phyloP scores from a whole-genome alignment of 2,329 filamentous ascomycete species.

The Pseudocercospora vitis region DNA sequence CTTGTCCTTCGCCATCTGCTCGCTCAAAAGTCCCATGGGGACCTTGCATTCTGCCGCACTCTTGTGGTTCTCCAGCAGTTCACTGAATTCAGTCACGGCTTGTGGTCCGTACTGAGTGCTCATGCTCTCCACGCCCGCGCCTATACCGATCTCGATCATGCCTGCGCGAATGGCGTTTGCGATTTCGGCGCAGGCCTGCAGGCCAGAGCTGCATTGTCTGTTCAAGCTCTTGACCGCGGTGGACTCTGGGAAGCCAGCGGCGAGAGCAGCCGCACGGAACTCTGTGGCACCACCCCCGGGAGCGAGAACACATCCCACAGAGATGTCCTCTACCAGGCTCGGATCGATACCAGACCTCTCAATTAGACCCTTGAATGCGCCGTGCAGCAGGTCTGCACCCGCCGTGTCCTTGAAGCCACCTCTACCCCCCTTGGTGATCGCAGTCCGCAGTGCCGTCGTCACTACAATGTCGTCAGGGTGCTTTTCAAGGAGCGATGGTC shows the following conservation, averaged over 20 bases:
- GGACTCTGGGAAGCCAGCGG: conserved; percentile 83
- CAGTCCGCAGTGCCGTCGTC: conserved; percentile 85
- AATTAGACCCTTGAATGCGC: conserved; percentile 78
- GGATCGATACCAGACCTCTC: conserved; percentile 87
- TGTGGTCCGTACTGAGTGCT: conserved; percentile 82
- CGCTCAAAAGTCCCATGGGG: conserved; percentile 89
- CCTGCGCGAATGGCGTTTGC: conserved; percentile 87
- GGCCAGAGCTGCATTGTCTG: conserved; percentile 88
- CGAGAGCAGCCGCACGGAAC: conserved; percentile 87
- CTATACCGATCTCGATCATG: conserved; percentile 94
- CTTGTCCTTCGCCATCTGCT: conserved; percentile 89
- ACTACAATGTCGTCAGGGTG: conserved; percentile 75
- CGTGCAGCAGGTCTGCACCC: conserved; percentile 81
- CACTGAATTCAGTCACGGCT: conserved; percentile 90
- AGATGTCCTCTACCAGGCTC: conserved; percentile 83
- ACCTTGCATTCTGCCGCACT: conserved; percentile 96
- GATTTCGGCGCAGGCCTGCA: conserved; percentile 90
- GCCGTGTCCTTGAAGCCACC: conserved; percentile 94
- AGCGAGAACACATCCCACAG: conserved; percentile 85
- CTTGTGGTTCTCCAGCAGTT: conserved; percentile 75
- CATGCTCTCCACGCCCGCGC: conserved; percentile 97
- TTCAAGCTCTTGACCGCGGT: conserved; percentile 87
- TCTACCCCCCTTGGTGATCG: conserved; percentile 89
- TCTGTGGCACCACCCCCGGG: conserved; percentile 94
- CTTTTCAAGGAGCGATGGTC: conserved; percentile 51